These are phyloP conservation scores for Cordyceps pruinosa DNA, from an alignment of 2,329 filamentous ascomycete genomes.

Conservation along the genomic window DNA sequence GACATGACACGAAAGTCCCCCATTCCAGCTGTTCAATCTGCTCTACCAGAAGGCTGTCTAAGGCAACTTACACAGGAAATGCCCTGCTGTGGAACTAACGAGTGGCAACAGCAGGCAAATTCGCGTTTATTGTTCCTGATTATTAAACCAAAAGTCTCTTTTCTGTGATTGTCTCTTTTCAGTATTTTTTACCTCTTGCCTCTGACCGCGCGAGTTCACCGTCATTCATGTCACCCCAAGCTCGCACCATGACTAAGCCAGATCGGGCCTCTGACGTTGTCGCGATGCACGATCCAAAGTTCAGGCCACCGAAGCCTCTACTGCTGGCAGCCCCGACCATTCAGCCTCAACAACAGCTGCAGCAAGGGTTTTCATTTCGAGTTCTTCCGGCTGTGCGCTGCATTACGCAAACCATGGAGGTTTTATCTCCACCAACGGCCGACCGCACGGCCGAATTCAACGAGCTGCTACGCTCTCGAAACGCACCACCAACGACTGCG, in stretches of 20 bases:
- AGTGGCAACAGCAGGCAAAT: too few relatives aligned
- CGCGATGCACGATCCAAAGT: background rate
- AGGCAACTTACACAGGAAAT: too few relatives aligned
- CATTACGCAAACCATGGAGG: background rate
- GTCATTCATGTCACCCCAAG: too few relatives aligned
- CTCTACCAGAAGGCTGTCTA: too few relatives aligned
- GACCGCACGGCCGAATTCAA: slow-evolving; percentile 66
- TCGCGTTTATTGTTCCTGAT: too few relatives aligned
- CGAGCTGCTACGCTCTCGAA: slow-evolving; percentile 55
- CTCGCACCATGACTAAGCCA: slow-evolving; percentile 4
- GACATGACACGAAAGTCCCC: too few relatives aligned
- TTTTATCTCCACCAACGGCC: slow-evolving; percentile 24
- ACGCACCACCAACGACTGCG: slow-evolving; percentile 41
- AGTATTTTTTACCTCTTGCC: background rate
- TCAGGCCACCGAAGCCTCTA: slow-evolving; percentile 6
- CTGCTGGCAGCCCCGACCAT: background rate
- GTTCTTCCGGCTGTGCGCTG: background rate
- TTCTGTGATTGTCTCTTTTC: too few relatives aligned
- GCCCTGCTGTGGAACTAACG: too few relatives aligned
- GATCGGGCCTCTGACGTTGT: slow-evolving; percentile 3
- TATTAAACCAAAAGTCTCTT: too few relatives aligned
- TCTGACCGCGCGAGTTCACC: background rate
- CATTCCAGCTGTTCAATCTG: too few relatives aligned
- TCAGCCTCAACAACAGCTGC: background rate
- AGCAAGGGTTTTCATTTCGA: background rate